These are phyloP conservation scores for Coelastrella sp. DNA, from an alignment of 139 green algal genomes.

Conservation along the genomic window DNA sequence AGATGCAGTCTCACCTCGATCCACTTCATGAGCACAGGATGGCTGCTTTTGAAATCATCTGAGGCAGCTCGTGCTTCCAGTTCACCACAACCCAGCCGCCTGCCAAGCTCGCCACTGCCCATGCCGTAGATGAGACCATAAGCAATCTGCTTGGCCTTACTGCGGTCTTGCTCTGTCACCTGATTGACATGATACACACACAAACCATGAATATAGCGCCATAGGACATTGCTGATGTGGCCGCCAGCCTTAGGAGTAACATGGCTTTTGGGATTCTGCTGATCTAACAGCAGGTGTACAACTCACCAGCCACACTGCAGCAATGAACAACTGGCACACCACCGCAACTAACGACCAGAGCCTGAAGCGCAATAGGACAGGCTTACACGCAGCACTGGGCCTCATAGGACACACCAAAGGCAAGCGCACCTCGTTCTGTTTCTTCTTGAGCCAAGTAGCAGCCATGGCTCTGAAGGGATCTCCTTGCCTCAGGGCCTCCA, in stretches of 20 bases:
- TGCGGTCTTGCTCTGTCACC: neutral
- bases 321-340: too few relatives aligned
- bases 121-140: constrained; percentile 89
- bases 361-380: too few relatives aligned
- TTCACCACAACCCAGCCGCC: constrained; percentile 55
- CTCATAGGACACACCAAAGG: too few relatives aligned
- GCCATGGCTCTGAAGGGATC: constrained; percentile 84
- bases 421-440: too few relatives aligned
- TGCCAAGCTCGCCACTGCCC: constrained; percentile 65
- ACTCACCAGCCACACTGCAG: too few relatives aligned
- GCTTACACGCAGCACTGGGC: too few relatives aligned
- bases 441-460: constrained; percentile 75
- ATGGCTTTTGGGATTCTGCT: too few relatives aligned
- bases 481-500: constrained; percentile 61
- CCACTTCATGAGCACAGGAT: constrained; percentile 63
- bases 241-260: too few relatives aligned
- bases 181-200: neutral
- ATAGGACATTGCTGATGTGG: too few relatives aligned
- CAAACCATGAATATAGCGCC: too few relatives aligned
- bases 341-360: too few relatives aligned
- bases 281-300: too few relatives aligned
- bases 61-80: constrained; percentile 54
- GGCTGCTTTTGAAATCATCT: constrained; percentile 61
- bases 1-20: neutral
- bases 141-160: constrained; percentile 76